Conservation (phyloP, 2,329 filamentous ascomycete species). For the Mycocentrospora acerina region DNA sequence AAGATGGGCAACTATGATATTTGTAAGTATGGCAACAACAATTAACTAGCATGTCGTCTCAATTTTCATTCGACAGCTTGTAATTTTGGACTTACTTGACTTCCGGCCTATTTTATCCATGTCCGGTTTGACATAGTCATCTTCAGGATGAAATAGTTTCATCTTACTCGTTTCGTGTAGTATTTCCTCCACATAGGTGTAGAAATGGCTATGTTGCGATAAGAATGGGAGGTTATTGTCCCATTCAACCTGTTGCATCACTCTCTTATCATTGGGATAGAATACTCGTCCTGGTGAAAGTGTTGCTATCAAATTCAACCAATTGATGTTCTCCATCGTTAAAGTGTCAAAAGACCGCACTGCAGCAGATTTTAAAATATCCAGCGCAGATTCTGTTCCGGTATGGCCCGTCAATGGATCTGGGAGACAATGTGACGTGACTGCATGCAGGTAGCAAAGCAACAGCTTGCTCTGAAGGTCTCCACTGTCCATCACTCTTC, state of each 20-base stretch:
- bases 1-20: constrained; percentile 16
- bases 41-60: no score
- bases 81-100: no score
- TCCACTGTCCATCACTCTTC: constrained; percentile 54
- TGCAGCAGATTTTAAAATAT: constrained; percentile 52
- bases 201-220: constrained; percentile 35
- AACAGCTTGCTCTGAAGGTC: constrained; percentile 55
- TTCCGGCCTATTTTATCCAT: background rate
- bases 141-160: constrained; percentile 14
- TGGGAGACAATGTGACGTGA: constrained; percentile 55
- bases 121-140: constrained; percentile 4
- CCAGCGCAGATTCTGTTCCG: constrained; percentile 57
- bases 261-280: constrained; percentile 46
- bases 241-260: constrained; percentile 52
- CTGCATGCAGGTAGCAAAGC: constrained; percentile 54
- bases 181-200: constrained; percentile 19
- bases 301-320: constrained; percentile 28
- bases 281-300: constrained; percentile 43
- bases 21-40: no score
- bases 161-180: constrained; percentile 22
- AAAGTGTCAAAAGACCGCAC: constrained; percentile 52
- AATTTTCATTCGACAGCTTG: no score
- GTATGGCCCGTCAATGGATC: constrained; percentile 54
- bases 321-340: constrained; percentile 4
- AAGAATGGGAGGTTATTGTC: constrained; percentile 38